A percentile compares a stretch with the other conserved stretches of the same genome.
These are phyloP conservation scores for Chaetomium sp. DNA, from an alignment of 2,329 filamentous ascomycete species.

Conservation along the genomic window DNA sequence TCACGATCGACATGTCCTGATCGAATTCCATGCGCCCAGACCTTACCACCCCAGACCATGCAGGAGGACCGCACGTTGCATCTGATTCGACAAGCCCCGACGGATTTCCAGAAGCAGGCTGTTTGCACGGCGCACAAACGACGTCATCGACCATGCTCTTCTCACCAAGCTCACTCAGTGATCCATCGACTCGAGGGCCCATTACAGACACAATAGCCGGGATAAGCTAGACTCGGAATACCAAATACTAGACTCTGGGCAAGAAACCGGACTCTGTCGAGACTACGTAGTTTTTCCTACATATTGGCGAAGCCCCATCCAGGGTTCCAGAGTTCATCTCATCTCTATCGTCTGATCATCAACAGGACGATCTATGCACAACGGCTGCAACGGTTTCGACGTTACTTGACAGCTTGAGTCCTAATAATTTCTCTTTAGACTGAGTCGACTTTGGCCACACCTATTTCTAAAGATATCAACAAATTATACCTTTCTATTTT, in stretches of 20 bases:
- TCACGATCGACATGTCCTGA: too few species aligned
- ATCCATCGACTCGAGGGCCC: not conserved
- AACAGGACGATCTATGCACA: not conserved
- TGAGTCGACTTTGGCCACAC: too few species aligned
- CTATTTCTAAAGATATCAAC: too few species aligned
- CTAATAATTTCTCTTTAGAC: too few species aligned
- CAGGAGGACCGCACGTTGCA: not conserved
- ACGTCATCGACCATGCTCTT: slow-evolving; percentile 1
- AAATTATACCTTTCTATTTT: too few species aligned
- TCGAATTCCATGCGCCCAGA: not conserved
- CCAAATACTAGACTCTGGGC: too few species aligned
- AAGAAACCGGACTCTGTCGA: too few species aligned
- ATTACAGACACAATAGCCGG: not conserved
- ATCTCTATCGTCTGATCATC: not conserved
- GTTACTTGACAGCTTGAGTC: too few species aligned
- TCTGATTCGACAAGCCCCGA: not conserved
- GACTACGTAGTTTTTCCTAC: too few species aligned
- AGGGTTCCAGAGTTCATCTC: not conserved
- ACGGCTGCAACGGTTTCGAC: too few species aligned
- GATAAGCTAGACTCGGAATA: too few species aligned
- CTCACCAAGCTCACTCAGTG: not conserved
- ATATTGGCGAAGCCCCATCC: not conserved
- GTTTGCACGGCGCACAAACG: not conserved
- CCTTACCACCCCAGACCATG: not conserved
- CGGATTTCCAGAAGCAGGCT: not conserved